Percentiles rank a stretch among this genome's conserved stretches.
Evolutionary conservation across 2,329 filamentous ascomycete species (phyloP).

Genomic region (Fusarium sp.): DNA sequence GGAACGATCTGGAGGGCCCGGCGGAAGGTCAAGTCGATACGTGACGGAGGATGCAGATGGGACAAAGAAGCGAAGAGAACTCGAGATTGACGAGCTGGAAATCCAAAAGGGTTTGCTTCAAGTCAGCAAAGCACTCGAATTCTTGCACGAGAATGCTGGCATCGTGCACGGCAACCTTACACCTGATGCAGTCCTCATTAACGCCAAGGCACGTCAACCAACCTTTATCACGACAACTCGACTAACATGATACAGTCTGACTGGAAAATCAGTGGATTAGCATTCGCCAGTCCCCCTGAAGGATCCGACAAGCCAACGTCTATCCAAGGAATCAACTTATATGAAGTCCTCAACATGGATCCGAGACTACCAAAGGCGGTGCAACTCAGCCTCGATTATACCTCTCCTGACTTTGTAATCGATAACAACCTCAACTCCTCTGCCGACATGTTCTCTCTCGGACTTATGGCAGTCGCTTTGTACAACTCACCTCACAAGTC

Average conservation of each 20-base stretch:
- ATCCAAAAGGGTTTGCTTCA: constrained; percentile 97
- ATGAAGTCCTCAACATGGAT: constrained; percentile 87
- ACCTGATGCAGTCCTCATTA: constrained; percentile 92
- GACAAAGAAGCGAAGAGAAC: constrained; percentile 77
- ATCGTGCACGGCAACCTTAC: constrained; percentile 95
- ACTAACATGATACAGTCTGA: constrained; percentile 75
- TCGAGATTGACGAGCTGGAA: constrained; percentile 96
- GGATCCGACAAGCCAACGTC: constrained; percentile 80
- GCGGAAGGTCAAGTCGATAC: constrained; percentile 80
- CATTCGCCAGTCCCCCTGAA: constrained; percentile 87
- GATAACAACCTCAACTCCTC: constrained; percentile 88
- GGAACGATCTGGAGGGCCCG: constrained; percentile 76
- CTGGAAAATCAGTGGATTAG: constrained; percentile 97
- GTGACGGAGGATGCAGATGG: constrained; percentile 85
- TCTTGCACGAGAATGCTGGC: constrained; percentile 93
- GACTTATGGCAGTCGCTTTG: constrained; percentile 86
- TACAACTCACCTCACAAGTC: constrained; percentile 96
- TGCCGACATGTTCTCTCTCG: constrained; percentile 94
- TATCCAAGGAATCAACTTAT: constrained; percentile 82
- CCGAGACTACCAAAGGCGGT: constrained; percentile 83
- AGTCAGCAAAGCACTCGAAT: constrained; percentile 93
- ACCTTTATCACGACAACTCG: not conserved
- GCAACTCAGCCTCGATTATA: constrained; percentile 92
- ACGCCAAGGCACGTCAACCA: constrained; percentile 77
- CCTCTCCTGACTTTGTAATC: constrained; percentile 93